These are phyloP conservation scores for Hericium rajendrae DNA, from an alignment of 768 basidiomycete genomes.

Conservation along the genomic window DNA sequence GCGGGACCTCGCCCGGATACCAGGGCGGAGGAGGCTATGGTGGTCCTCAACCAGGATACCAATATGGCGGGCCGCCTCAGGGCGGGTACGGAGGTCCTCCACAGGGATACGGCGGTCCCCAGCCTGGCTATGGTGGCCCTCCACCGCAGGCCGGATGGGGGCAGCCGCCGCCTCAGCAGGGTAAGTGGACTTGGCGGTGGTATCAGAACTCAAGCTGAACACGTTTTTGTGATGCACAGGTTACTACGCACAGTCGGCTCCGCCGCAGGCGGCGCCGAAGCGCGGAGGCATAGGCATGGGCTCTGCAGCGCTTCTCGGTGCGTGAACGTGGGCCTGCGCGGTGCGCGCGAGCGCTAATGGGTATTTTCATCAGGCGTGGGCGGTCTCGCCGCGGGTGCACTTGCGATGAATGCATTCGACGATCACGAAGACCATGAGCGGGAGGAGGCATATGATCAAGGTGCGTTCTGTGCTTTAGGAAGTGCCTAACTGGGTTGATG, in stretches of 20 bases:
- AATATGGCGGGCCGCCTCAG: conserved; percentile 10
- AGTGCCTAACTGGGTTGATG: no score
- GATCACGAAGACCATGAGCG: conserved; percentile 26
- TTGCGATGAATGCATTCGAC: conserved; percentile 45
- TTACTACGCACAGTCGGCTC: neutral
- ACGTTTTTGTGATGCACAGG: neutral
- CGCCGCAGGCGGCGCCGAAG: neutral
- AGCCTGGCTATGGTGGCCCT: conserved; percentile 16
- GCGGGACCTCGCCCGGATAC: conserved; percentile 13
- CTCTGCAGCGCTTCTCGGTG: conserved; percentile 1
- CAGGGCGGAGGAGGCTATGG: conserved; percentile 16
- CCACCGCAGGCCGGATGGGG: conserved; percentile 12
- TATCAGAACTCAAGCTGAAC: neutral
- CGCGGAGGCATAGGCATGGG: conserved; percentile 6
- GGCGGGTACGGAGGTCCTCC: conserved; percentile 4
- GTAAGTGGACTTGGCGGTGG: neutral
- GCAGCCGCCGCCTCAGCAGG: conserved; percentile 8
- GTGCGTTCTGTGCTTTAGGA: conserved; percentile 15
- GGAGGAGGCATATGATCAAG: conserved; percentile 26
- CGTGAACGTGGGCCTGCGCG: neutral
- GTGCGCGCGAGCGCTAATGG: neutral
- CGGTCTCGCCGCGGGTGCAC: conserved; percentile 54
- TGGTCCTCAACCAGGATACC: conserved; percentile 10
- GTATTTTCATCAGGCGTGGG: conserved; percentile 35
- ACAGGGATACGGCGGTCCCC: neutral